Conservation (phyloP, 75 land plant species). For the Cryptomeria japonica region DNA sequence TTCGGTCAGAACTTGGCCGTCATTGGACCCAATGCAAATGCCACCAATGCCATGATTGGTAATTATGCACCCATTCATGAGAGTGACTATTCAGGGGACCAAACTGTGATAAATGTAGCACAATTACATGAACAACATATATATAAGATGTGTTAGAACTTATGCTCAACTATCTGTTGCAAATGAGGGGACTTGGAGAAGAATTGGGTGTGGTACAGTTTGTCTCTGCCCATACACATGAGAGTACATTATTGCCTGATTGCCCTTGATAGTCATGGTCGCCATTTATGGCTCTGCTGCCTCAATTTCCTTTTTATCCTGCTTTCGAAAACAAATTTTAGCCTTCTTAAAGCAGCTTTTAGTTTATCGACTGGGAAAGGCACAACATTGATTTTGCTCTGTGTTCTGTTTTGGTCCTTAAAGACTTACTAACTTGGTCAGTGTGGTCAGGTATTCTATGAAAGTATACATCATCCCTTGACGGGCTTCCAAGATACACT, state of each 20-base stretch:
- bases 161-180: neutral
- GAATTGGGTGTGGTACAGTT: no score
- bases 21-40: slow-evolving; percentile 94
- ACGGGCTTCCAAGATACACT: no score
- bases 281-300: no score
- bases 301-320: no score
- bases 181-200: no score
- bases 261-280: neutral
- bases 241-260: neutral
- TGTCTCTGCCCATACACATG: neutral
- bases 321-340: no score
- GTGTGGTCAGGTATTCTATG: slow-evolving; percentile 29
- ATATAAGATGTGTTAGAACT: neutral
- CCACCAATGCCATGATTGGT: slow-evolving; percentile 76
- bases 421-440: neutral
- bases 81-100: no score
- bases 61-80: slow-evolving; percentile 47
- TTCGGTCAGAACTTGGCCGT: slow-evolving; percentile 64
- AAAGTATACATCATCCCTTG: slow-evolving; percentile 12
- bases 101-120: no score
- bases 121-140: neutral
- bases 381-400: no score
- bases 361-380: no score
- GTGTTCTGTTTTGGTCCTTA: no score
- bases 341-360: no score